Evolutionary conservation across 495 filamentous ascomycete genomes (phyloP), one percentile per base, ranked within the genome.

Genomic region (Extremus antarcticus): DNA sequence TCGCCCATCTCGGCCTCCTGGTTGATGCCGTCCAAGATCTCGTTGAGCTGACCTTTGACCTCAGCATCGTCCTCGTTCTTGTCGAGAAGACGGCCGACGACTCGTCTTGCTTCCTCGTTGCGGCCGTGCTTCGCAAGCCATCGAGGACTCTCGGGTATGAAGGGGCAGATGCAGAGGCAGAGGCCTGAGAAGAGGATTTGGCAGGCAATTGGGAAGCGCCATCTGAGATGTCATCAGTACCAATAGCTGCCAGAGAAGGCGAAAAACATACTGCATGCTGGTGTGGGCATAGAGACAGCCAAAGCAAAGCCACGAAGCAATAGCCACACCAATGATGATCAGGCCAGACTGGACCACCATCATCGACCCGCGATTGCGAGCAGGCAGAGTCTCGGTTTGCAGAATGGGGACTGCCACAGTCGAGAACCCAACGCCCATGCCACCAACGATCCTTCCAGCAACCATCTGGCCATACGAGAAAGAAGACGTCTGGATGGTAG

Each of bases 401-500:
- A 53, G 22, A 25, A 53, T 53, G 13, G 51, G 51, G 10, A 53
- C 51, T 17, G 41, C 63, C 23, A 64, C 63, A 15, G 63, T 66
- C 4, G 58, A 61, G 47, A 68, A 57, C 1, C 66, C 66, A 38
- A 58, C 65, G 11, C 64, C 64, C 10, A 63, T 21, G 10, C 66
- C 66, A 22, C 60, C 59, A 17, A 66, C 55, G 35, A 65, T 61
- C 11, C 66, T 47, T 13, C 59, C 62, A 32, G 62, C 64, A 38
- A 68, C 55, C 64, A 68, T 63, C 48, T 66, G 63, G n/a, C 52
- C 41, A 21, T 65, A 58, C 22, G 47, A 47, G 21, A 50, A 65
- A 25, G 57, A 61, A n/a, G 66, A 51, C 0, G 65, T 53, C 47
- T 68, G 66, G 17, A 68, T 60, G 25, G 66, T 54, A 19, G 66